Evolutionary conservation across 1,284 basidiomycete species (phyloP).

Genomic region (Sporisorium exsertum): DNA sequence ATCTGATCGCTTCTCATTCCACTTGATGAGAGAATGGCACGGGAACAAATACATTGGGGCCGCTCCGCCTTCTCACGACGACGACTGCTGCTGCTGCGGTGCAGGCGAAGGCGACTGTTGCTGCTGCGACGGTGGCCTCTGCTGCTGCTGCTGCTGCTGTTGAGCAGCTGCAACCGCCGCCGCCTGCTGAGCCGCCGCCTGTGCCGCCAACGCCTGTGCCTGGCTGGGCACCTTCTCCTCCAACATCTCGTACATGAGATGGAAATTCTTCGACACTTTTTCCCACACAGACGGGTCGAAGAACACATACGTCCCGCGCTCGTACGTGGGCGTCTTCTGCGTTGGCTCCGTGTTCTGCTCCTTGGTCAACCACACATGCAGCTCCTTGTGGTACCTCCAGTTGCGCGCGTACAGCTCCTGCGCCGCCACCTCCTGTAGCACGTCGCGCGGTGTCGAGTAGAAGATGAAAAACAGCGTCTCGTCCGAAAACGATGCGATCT

Average conservation of each 20-base stretch:
- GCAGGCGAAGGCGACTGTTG: not conserved
- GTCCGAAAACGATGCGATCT: conserved; percentile 90
- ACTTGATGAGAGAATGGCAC: not conserved
- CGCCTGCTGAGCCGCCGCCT: conserved; percentile 47
- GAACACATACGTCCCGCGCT: conserved; percentile 88
- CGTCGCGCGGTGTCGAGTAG: conserved; percentile 92
- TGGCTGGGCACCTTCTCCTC: conserved; percentile 78
- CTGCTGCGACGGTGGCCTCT: conserved; percentile 15
- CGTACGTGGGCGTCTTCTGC: conserved; percentile 87
- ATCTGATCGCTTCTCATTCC: not conserved
- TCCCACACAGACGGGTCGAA: conserved; percentile 92
- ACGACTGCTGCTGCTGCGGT: not conserved
- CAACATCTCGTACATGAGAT: conserved; percentile 83
- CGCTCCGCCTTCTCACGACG: too few relatives aligned
- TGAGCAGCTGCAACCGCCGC: conserved; percentile 30
- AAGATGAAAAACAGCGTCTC: conserved; percentile 99
- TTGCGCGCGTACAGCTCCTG: conserved; percentile 97
- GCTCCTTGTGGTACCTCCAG: conserved; percentile 97
- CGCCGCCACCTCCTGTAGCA: conserved; percentile 92
- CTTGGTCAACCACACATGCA: conserved; percentile 94
- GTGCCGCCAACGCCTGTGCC: conserved; percentile 45
- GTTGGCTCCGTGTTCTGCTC: conserved; percentile 84
- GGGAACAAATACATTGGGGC: conserved; percentile 1
- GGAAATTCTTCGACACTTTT: conserved; percentile 80
- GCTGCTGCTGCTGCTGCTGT: conserved; percentile 24